Percentiles rank a stretch among this genome's conserved stretches.
Evolutionary conservation across 495 filamentous ascomycete genomes (phyloP).

Genomic region (Penicillium malachiteum): DNA sequence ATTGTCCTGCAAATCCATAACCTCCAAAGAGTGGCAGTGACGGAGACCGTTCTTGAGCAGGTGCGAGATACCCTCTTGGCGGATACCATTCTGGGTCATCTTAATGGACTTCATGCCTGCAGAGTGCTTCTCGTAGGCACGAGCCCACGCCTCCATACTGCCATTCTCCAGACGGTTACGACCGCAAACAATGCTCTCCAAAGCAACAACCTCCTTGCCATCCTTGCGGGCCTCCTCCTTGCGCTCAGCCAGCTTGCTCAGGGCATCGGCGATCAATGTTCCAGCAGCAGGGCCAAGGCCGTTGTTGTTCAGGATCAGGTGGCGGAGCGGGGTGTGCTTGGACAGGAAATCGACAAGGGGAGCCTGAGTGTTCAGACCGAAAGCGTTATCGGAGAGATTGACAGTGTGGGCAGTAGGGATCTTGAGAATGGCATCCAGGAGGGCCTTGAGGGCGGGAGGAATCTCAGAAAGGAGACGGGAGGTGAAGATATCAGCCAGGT

Average conservation of each 20-base stretch:
- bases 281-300: conserved; percentile 92
- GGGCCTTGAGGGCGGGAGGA: conserved; percentile 78
- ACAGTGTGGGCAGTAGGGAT: conserved; percentile 82
- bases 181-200: conserved; percentile 94
- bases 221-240: conserved; percentile 73
- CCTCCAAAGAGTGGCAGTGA: conserved; percentile 60
- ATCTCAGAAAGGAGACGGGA: conserved; percentile 91
- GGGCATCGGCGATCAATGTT: conserved; percentile 75
- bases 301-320: conserved; percentile 96
- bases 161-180: conserved; percentile 95
- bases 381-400: conserved; percentile 96
- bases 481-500: conserved; percentile 97
- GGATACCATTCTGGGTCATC: conserved; percentile 98
- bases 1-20: conserved; percentile 94
- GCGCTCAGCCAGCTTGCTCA: conserved; percentile 71
- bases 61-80: conserved; percentile 82
- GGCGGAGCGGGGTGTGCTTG: conserved; percentile 79
- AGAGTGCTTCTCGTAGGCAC: conserved; percentile 75
- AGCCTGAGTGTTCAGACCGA: conserved; percentile 86
- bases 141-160: conserved; percentile 92
- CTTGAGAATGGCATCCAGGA: conserved; percentile 82
- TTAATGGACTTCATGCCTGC: conserved; percentile 75
- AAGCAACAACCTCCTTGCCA: conserved; percentile 67
- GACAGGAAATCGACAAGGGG: conserved; percentile 84
- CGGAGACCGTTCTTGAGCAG: conserved; percentile 75